Conservation (phyloP, 2,329 filamentous ascomycete species). For the Pseudocercospora ulei region DNA sequence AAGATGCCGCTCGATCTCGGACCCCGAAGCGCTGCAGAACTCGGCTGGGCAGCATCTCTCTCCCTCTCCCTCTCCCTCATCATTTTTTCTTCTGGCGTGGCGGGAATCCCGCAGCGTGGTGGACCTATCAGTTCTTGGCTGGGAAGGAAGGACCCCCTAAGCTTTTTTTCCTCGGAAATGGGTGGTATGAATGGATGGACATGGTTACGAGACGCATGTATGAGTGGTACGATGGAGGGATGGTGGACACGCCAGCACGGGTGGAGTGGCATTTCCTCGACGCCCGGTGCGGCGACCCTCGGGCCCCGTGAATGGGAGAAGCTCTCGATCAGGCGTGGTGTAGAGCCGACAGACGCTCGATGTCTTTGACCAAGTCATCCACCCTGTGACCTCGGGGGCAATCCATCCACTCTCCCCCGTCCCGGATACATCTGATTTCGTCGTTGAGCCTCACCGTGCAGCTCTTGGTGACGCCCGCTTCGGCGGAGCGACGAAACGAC, state of each 20-base stretch:
- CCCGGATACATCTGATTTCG: constrained; percentile 72
- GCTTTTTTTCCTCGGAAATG: constrained; percentile 3
- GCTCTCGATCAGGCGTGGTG: constrained; percentile 10
- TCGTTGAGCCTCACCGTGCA: constrained; percentile 57
- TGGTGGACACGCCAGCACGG: too few relatives aligned
- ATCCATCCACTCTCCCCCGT: constrained; percentile 67
- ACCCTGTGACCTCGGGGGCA: constrained; percentile 60
- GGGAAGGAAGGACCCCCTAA: neutral
- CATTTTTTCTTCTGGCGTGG: constrained; percentile 11
- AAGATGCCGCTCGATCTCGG: too few relatives aligned
- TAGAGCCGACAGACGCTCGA: constrained; percentile 40
- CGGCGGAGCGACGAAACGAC: constrained; percentile 55
- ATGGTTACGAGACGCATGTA: constrained; percentile 14
- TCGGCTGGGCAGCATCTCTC: too few relatives aligned
- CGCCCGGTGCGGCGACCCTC: neutral
- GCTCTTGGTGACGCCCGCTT: constrained; percentile 40
- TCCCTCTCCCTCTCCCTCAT: neutral
- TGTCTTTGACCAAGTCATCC: constrained; percentile 63
- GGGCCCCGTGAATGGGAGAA: neutral
- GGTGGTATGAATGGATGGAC: constrained; percentile 3
- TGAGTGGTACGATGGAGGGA: constrained; percentile 6
- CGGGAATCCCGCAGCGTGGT: too few relatives aligned
- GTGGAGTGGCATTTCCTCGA: too few relatives aligned
- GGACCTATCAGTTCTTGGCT: too few relatives aligned
- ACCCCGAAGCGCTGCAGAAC: too few relatives aligned